Percentiles rank a stretch among this genome's conserved stretches.
Conservation (phyloP, 139 green algal genomes). For the Penium margaritaceum region DNA sequence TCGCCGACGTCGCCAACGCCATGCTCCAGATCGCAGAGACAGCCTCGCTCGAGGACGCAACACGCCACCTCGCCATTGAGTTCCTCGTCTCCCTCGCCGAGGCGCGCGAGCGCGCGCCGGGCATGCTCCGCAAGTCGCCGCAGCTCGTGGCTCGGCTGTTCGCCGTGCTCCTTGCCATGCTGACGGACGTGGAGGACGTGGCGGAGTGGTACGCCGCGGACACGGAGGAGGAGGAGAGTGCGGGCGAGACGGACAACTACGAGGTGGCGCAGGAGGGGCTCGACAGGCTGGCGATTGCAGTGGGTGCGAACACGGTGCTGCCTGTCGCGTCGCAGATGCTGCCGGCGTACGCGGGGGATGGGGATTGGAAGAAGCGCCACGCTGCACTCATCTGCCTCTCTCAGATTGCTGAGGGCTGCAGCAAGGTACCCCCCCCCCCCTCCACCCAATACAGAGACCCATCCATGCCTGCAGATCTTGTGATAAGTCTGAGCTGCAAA, state of each 20-base stretch:
- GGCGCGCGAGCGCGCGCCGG: slow-evolving; percentile 77
- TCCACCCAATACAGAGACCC: too few species aligned
- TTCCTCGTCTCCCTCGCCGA: slow-evolving; percentile 91
- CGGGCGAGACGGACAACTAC: slow-evolving; percentile 25
- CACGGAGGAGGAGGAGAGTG: slow-evolving; percentile 54
- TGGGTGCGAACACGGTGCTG: slow-evolving; percentile 81
- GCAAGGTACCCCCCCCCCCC: slow-evolving; percentile 58
- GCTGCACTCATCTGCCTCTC: slow-evolving; percentile 76
- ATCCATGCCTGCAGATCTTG: too few species aligned
- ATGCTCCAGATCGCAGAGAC: slow-evolving; percentile 66
- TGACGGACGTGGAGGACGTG: slow-evolving; percentile 90
- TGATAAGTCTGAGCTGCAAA: too few species aligned
- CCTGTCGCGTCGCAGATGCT: slow-evolving; percentile 69
- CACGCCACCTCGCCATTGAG: slow-evolving; percentile 75
- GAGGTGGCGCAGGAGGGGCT: slow-evolving; percentile 76
- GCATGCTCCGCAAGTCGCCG: slow-evolving; percentile 90
- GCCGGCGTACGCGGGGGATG: slow-evolving; percentile 62
- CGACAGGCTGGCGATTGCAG: slow-evolving; percentile 78
- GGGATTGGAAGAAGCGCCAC: slow-evolving; percentile 84
- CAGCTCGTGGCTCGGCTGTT: slow-evolving; percentile 76
- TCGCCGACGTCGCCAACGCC: slow-evolving; percentile 68
- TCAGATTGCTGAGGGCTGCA: slow-evolving; percentile 94
- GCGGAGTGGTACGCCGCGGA: slow-evolving; percentile 64
- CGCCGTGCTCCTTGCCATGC: slow-evolving; percentile 68
- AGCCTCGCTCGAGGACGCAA: slow-evolving; percentile 56